Conservation (phyloP, 2,329 filamentous ascomycete genomes). For the Diaporthe nobilis region DNA sequence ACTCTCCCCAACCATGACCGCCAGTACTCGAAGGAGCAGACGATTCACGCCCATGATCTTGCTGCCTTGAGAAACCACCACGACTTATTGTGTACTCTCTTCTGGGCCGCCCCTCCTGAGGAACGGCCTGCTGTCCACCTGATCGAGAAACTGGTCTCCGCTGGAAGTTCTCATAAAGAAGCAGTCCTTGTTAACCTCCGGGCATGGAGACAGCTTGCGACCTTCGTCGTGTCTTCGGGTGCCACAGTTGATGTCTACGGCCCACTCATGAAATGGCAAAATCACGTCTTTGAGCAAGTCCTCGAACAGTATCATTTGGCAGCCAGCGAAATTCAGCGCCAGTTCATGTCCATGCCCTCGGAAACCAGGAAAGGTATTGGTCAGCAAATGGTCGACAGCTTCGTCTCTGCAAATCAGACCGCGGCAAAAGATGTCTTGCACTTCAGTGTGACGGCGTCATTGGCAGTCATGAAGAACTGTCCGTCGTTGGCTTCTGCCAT, state of each 20-base stretch:
- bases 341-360: conserved; percentile 64
- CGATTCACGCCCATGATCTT: conserved; percentile 71
- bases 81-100: conserved; percentile 76
- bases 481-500: conserved; percentile 62
- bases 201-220: conserved; percentile 74
- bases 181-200: conserved; percentile 75
- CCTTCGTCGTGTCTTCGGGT: conserved; percentile 67
- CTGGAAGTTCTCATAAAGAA: conserved; percentile 74
- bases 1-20: conserved; percentile 77
- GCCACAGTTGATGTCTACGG: conserved; percentile 58
- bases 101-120: conserved; percentile 72
- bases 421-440: conserved; percentile 67
- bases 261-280: conserved; percentile 70
- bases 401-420: conserved; percentile 66
- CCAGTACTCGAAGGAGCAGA: conserved; percentile 74
- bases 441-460: conserved; percentile 62
- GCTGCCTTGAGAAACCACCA: conserved; percentile 78
- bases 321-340: conserved; percentile 68
- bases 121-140: conserved; percentile 67
- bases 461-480: conserved; percentile 65
- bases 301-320: conserved; percentile 71
- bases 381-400: conserved; percentile 61
- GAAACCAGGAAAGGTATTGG: conserved; percentile 59
- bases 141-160: conserved; percentile 72
- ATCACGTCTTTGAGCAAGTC: conserved; percentile 69